Base-by-base conservation (phyloP, 441 rosid species). In the Manihot esculenta region DNA sequence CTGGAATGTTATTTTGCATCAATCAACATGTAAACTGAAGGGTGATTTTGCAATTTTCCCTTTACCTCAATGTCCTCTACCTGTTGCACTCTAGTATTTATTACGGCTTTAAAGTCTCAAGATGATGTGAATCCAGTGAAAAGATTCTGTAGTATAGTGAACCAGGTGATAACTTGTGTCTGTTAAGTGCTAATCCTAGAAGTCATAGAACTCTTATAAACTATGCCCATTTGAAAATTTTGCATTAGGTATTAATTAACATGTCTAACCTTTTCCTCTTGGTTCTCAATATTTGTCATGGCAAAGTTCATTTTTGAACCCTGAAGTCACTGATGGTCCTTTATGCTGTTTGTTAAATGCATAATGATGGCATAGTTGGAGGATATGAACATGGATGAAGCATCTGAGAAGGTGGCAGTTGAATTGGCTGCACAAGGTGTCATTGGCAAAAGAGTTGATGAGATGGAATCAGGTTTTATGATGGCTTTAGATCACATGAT, bases 401-500 rank as follows among this genome's bases (percentile, higher is more conserved):
- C 91, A 70, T 92, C 98, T 13, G 97, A 91, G 86, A 84, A 80
- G 77, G 93, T 92, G 68, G 97, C 97, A 4, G 92, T 92, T 33
- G 95, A 95, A 74, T 85, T 92, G 85, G 91, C 92, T 48, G 98
- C 97, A 26, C 98, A 91, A 72, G 96, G 97, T 81, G 97, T 89
- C 50, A 91, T 91, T 66, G 98, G 99, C 59, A 91, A 92, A 77
- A 84, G 96, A 69, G 97, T 95, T 47, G 98, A 95, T 76, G 88
- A 88, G 87, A 95, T 92, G 96, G 97, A 95, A 74, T 72, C 93
- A 1, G 88, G 97, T 18, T 93, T 93, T 80, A 93, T 93, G 91
- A 91, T 92, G 98, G 97, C 98, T 56, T 82, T 93, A 38, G 96
- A 95, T 87, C 87, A 86, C 85, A 92, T 92, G 98, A 95, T 92